Evolutionary conservation across 768 basidiomycete species (phyloP).

Genomic region (Cyclocybe cylindracea): DNA sequence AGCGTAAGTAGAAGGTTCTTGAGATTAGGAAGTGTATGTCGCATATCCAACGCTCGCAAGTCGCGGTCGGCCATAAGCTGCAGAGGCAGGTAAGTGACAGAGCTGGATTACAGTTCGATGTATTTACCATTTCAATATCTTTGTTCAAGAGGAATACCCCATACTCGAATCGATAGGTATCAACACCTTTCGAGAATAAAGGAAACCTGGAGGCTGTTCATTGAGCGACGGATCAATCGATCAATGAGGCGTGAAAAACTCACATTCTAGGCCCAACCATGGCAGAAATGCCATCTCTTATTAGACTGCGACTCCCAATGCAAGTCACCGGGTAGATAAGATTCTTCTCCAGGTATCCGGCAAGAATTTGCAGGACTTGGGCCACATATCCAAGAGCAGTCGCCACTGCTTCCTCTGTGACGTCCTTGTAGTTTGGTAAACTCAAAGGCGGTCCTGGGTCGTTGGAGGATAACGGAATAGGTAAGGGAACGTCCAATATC

Average conservation of each 20-base stretch:
- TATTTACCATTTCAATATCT: constrained; percentile 87
- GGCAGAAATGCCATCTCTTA: constrained; percentile 89
- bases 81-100: constrained; percentile 8
- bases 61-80: constrained; percentile 93
- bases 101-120: background rate
- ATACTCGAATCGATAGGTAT: constrained; percentile 97
- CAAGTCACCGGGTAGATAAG: constrained; percentile 90
- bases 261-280: constrained; percentile 96
- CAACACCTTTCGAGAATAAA: constrained; percentile 90
- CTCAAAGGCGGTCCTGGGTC: constrained; percentile 86
- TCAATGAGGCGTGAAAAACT: constrained; percentile 27
- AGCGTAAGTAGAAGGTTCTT: constrained; percentile 90
- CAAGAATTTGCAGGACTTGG: constrained; percentile 80
- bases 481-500: constrained; percentile 86
- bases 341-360: constrained; percentile 72
- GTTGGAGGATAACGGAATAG: constrained; percentile 72
- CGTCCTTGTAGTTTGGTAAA: constrained; percentile 61
- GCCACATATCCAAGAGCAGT: constrained; percentile 91
- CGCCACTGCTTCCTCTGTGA: constrained; percentile 86
- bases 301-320: constrained; percentile 87
- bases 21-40: constrained; percentile 95
- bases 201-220: constrained; percentile 74
- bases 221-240: background rate
- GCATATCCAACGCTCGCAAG: constrained; percentile 86
- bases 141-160: constrained; percentile 97